These are phyloP conservation scores for Crataegus laevigata DNA, from an alignment of 306 rosid genomes.

Conservation along the genomic window DNA sequence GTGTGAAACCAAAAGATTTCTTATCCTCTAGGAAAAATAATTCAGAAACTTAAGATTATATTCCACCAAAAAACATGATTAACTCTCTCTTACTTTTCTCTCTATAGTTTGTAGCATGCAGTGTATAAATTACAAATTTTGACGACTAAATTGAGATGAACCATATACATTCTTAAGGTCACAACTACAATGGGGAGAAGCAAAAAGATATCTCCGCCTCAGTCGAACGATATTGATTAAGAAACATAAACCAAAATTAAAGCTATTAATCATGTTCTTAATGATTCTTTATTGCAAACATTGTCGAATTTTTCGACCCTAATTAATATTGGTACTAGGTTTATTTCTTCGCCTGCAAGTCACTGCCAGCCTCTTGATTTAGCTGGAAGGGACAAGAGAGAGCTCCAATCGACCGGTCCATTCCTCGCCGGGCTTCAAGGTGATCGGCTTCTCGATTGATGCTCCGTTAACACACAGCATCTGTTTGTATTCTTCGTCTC, in stretches of 20 bases:
- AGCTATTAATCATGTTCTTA: constrained; percentile 5
- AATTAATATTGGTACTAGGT: neutral
- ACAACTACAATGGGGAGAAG: constrained; percentile 6
- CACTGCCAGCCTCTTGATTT: neutral
- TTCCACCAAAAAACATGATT: neutral
- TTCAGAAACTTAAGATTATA: neutral
- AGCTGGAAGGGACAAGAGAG: constrained; percentile 46
- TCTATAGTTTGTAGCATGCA: neutral
- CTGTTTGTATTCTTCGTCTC: constrained; percentile 83
- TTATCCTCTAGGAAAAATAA: neutral
- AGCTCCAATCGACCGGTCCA: constrained; percentile 87
- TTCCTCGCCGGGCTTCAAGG: constrained; percentile 76
- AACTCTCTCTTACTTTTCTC: neutral
- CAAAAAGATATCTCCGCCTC: constrained; percentile 21
- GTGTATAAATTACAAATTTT: neutral
- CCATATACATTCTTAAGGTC: neutral
- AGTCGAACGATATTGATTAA: neutral
- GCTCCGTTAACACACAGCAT: constrained; percentile 89
- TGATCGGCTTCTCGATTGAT: constrained; percentile 64
- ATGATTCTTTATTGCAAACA: neutral
- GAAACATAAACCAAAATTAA: constrained; percentile 2
- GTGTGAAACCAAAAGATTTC: neutral
- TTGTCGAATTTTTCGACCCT: neutral
- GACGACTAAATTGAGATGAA: neutral
- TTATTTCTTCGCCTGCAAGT: neutral